Conservation (phyloP, 805 yeast species). For the Ogataea henricii region DNA sequence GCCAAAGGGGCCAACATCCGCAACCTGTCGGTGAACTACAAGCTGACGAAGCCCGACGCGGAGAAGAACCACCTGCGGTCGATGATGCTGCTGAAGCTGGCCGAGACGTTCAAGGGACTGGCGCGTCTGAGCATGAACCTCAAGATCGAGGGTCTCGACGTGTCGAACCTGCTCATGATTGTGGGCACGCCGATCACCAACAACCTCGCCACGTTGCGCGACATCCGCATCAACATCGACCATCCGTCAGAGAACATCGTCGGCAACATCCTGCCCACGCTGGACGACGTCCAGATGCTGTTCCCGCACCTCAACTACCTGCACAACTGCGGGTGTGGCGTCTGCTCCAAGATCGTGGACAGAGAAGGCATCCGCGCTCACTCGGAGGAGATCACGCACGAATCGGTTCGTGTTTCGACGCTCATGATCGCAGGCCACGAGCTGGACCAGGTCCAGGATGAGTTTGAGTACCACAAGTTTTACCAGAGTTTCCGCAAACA, state of each 20-base stretch:
- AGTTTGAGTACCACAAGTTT: conserved; percentile 13
- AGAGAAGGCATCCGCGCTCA: conserved; percentile 7
- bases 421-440: conserved; percentile 36
- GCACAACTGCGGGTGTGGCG: conserved; percentile 27
- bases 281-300: conserved; percentile 32
- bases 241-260: conserved; percentile 35
- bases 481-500: conserved; percentile 15
- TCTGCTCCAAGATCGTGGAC: conserved; percentile 22
- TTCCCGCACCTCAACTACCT: conserved; percentile 34
- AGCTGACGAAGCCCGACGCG: conserved; percentile 25
- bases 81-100: conserved; percentile 33
- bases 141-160: conserved; percentile 29
- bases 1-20: conserved; percentile 28
- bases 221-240: conserved; percentile 30
- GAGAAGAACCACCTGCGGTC: conserved; percentile 37
- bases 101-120: conserved; percentile 29
- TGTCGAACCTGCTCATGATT: conserved; percentile 37
- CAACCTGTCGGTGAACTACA: conserved; percentile 29
- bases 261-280: conserved; percentile 30
- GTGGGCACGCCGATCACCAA: conserved; percentile 34
- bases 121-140: conserved; percentile 27
- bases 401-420: conserved; percentile 35
- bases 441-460: conserved; percentile 26
- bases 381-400: conserved; percentile 15
- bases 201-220: conserved; percentile 26